Conservation (phyloP, 2,329 filamentous ascomycete genomes). For the Beauveria sp. region DNA sequence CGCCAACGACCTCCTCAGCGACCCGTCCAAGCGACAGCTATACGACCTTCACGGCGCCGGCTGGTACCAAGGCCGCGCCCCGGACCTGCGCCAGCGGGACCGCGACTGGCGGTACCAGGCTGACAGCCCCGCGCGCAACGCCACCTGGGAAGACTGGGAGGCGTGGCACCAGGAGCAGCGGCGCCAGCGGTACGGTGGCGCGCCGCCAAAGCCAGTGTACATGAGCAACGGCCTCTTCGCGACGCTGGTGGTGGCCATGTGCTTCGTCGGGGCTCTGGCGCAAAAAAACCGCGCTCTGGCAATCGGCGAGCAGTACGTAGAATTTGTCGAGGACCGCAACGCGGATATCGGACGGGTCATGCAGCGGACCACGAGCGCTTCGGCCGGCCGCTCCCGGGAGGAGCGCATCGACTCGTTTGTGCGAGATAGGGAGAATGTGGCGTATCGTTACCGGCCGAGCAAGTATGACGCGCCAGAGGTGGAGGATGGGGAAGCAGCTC, state of each 20-base stretch:
- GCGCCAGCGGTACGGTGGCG: conserved; percentile 35
- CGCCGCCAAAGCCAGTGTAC: conserved; percentile 49
- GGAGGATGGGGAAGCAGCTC: neutral
- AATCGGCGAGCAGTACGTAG: conserved; percentile 54
- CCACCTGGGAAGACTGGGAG: conserved; percentile 98
- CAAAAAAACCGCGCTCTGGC: conserved; percentile 64
- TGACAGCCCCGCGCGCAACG: conserved; percentile 56
- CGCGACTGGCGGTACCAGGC: conserved; percentile 41
- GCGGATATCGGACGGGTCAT: conserved; percentile 55
- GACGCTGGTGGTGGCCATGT: conserved; percentile 57
- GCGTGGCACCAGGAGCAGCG: conserved; percentile 55
- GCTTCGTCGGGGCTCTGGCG: conserved; percentile 61
- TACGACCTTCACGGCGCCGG: conserved; percentile 80
- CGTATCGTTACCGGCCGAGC: conserved; percentile 25
- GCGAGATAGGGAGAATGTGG: conserved; percentile 54
- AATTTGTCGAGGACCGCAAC: conserved; percentile 59
- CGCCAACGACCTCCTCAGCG: conserved; percentile 80
- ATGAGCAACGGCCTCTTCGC: conserved; percentile 76
- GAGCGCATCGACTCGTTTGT: conserved; percentile 73
- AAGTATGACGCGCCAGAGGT: conserved; percentile 20
- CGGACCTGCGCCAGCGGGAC: conserved; percentile 35
- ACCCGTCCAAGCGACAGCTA: conserved; percentile 66
- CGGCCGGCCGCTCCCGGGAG: conserved; percentile 46
- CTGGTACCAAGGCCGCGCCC: conserved; percentile 58
- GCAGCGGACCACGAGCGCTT: conserved; percentile 43